Percentiles rank a stretch among this genome's conserved stretches.
These are phyloP conservation scores for Sistotremastrum suecicum DNA, from an alignment of 768 basidiomycete genomes.

Conservation along the genomic window DNA sequence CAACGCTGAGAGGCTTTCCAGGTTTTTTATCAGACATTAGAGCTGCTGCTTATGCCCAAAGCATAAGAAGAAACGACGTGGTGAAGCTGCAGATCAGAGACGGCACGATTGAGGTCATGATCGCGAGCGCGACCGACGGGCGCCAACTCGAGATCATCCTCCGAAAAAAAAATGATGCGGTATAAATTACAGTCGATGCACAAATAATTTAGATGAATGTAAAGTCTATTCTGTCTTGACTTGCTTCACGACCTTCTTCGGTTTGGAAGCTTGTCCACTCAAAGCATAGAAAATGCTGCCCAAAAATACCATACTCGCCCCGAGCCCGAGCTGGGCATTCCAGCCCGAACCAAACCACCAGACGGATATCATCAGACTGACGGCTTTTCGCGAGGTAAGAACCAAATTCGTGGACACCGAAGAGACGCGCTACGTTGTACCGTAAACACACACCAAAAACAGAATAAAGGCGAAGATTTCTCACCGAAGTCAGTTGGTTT, in stretches of 20 bases:
- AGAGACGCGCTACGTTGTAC: slow-evolving; percentile 41
- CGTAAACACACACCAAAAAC: background rate
- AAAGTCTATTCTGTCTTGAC: too few species aligned
- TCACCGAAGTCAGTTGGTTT: slow-evolving; percentile 64
- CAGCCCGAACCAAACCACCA: slow-evolving; percentile 74
- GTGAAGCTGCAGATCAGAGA: too few species aligned
- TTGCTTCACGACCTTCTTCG: too few species aligned
- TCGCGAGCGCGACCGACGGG: too few species aligned
- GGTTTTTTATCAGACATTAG: too few species aligned
- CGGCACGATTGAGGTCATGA: too few species aligned
- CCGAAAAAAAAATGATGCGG: too few species aligned
- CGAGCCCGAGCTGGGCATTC: slow-evolving; percentile 47
- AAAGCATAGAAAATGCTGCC: slow-evolving; percentile 51
- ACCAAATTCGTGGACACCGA: slow-evolving; percentile 73
- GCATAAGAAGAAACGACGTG: too few species aligned
- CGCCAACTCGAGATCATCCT: too few species aligned
- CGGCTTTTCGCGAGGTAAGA: slow-evolving; percentile 66
- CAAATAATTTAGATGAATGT: too few species aligned
- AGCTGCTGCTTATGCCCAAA: too few species aligned
- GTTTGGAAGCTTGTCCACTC: background rate
- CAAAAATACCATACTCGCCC: slow-evolving; percentile 61
- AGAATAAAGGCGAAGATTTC: slow-evolving; percentile 12
- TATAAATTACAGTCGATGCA: too few species aligned
- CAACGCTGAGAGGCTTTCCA: background rate
- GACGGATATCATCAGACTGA: slow-evolving; percentile 67